phyloP scores from a whole-genome alignment of 1,284 basidiomycete genomes.

The Termitomyces sp. region DNA sequence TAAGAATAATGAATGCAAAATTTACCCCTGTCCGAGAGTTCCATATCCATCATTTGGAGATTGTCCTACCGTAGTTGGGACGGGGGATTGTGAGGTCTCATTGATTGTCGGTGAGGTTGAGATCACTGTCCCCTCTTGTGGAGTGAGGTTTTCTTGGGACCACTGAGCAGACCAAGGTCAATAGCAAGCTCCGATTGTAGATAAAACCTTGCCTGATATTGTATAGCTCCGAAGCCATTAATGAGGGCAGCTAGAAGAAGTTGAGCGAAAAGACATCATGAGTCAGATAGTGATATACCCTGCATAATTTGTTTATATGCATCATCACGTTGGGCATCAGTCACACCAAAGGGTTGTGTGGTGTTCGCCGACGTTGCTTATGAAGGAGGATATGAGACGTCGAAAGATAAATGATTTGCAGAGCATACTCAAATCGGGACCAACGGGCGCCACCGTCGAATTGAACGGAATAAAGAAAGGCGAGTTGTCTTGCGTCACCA shows the following conservation, averaged over 20 bases:
- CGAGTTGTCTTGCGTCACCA: conserved; percentile 53
- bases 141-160: conserved; percentile 46
- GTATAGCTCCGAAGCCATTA: conserved; percentile 46
- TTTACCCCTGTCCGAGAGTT: conserved; percentile 34
- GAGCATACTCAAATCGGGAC: conserved; percentile 28
- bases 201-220: conserved; percentile 46
- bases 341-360: conserved; percentile 39
- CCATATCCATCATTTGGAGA: conserved; percentile 67
- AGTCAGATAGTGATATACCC: conserved; percentile 27
- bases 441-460: conserved; percentile 39
- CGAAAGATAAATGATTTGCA: conserved; percentile 3
- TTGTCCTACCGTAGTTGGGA: conserved; percentile 32
- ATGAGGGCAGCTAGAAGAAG: conserved; percentile 34
- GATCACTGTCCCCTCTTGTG: conserved; percentile 38
- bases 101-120: conserved; percentile 31
- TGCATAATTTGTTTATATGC: conserved; percentile 52
- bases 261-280: not conserved
- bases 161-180: conserved; percentile 33
- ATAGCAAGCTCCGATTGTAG: not conserved
- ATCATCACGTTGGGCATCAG: conserved; percentile 43
- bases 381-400: conserved; percentile 7
- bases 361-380: conserved; percentile 11
- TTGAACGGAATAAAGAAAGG: conserved; percentile 60
- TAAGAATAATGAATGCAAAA: conserved; percentile 5
- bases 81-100: conserved; percentile 30